These are phyloP conservation scores for Protea cynaroides DNA, from an alignment of 164 flowering plant species.

Conservation along the genomic window DNA sequence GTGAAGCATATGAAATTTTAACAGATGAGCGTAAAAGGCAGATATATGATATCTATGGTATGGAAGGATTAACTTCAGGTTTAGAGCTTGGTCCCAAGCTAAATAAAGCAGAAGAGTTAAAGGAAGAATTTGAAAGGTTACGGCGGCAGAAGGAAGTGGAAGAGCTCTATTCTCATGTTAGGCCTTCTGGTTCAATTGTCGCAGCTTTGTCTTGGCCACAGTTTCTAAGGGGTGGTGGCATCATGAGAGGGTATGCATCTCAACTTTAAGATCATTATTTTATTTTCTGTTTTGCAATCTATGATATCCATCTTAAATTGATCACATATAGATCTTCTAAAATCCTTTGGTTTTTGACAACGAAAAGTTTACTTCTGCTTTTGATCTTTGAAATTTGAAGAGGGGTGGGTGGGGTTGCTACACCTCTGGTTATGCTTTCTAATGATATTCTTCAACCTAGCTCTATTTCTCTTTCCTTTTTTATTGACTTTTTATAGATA, in stretches of 20 bases:
- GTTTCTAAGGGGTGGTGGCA: slow-evolving; percentile 64
- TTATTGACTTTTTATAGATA: too few species aligned
- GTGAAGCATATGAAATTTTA: slow-evolving; percentile 91
- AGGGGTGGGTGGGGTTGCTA: too few species aligned
- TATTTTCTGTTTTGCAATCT: too few species aligned
- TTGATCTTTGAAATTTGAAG: too few species aligned
- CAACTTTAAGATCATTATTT: background rate
- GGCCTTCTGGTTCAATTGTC: slow-evolving; percentile 67
- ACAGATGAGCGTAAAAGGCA: slow-evolving; percentile 70
- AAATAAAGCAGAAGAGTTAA: slow-evolving; percentile 74
- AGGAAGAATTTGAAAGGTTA: slow-evolving; percentile 79
- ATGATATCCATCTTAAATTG: too few species aligned
- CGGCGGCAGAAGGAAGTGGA: slow-evolving; percentile 54
- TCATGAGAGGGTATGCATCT: slow-evolving; percentile 66
- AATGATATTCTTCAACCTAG: too few species aligned
- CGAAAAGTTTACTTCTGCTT: too few species aligned
- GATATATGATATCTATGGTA: slow-evolving; percentile 95
- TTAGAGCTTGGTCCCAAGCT: slow-evolving; percentile 85
- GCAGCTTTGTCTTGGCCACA: slow-evolving; percentile 76
- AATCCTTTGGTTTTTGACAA: too few species aligned
- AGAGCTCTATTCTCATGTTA: slow-evolving; percentile 51
- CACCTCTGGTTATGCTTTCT: too few species aligned
- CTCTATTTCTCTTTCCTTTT: too few species aligned
- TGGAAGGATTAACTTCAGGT: slow-evolving; percentile 93
- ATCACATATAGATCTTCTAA: too few species aligned